phyloP scores from a whole-genome alignment of 352 stramenopile species.

The Phytophthora fragariae region DNA sequence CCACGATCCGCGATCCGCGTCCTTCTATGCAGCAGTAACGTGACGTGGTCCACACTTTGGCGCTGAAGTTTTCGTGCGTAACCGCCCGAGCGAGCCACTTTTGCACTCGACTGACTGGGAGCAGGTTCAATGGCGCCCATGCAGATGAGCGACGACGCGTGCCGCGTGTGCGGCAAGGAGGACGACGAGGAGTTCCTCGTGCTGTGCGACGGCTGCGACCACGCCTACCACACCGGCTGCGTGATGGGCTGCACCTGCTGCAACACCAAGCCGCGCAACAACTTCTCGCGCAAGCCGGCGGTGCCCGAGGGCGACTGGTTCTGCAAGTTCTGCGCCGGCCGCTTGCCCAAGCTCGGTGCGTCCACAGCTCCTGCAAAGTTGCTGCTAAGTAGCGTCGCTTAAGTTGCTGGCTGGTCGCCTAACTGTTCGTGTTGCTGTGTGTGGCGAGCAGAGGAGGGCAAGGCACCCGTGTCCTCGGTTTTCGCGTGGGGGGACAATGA shows the following conservation, averaged over 20 bases:
- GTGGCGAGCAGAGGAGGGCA: constrained; percentile 41
- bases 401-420: constrained; percentile 9
- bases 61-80: constrained; percentile 24
- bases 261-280: constrained; percentile 78
- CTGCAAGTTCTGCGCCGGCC: constrained; percentile 86
- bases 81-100: constrained; percentile 17
- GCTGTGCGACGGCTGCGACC: constrained; percentile 84
- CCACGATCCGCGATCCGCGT: background rate
- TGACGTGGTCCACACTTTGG: constrained; percentile 28
- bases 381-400: background rate
- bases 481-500: constrained; percentile 85
- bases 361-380: background rate
- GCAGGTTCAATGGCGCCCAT: constrained; percentile 35
- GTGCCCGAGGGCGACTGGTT: constrained; percentile 89
- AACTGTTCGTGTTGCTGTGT: background rate
- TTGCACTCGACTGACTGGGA: constrained; percentile 1
- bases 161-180: constrained; percentile 80
- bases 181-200: constrained; percentile 83
- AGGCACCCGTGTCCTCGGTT: constrained; percentile 58
- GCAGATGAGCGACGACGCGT: constrained; percentile 70
- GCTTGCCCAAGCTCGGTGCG: constrained; percentile 57
- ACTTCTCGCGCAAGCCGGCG: constrained; percentile 75
- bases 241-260: constrained; percentile 82
- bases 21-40: constrained; percentile 10
- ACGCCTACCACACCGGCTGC: constrained; percentile 78